Evolutionary conservation across 306 rosid genomes (phyloP).

Genomic region (Rubus idaeus): DNA sequence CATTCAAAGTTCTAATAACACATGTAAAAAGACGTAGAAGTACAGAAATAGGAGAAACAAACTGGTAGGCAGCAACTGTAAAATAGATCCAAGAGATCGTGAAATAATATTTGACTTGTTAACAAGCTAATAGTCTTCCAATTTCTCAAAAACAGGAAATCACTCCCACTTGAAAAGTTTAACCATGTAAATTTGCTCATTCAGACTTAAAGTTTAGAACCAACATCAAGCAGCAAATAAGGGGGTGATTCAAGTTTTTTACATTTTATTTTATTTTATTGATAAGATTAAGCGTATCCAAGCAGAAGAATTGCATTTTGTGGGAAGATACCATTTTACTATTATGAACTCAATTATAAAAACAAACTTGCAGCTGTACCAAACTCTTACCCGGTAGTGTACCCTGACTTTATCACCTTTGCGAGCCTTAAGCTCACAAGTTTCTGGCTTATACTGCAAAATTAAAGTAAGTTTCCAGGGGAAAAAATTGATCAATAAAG

Average conservation of each 20-base stretch:
- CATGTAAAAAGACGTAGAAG: neutral
- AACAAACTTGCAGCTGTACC: conserved; percentile 16
- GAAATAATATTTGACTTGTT: neutral
- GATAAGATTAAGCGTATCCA: neutral
- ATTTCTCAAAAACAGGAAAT: neutral
- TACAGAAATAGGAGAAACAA: neutral
- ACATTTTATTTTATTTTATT: no score
- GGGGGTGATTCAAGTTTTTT: neutral
- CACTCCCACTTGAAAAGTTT: neutral
- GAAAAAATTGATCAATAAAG: conserved; percentile 11
- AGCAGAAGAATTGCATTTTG: neutral
- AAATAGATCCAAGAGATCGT: neutral
- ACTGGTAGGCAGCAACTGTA: neutral
- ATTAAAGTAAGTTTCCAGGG: neutral
- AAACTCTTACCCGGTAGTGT: conserved; percentile 76
- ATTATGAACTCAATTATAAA: neutral
- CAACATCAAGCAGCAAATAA: neutral
- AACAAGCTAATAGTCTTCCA: neutral
- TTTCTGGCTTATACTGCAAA: conserved; percentile 76
- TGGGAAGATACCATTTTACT: neutral
- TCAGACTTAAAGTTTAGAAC: neutral
- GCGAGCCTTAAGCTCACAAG: conserved; percentile 84
- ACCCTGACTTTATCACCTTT: conserved; percentile 93
- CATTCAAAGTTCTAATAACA: neutral
- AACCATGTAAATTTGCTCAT: neutral